Percentiles rank a stretch among this genome's conserved stretches.
phyloP scores from a whole-genome alignment of 2,329 filamentous ascomycete species.

The Fusarium gaditjirri region DNA sequence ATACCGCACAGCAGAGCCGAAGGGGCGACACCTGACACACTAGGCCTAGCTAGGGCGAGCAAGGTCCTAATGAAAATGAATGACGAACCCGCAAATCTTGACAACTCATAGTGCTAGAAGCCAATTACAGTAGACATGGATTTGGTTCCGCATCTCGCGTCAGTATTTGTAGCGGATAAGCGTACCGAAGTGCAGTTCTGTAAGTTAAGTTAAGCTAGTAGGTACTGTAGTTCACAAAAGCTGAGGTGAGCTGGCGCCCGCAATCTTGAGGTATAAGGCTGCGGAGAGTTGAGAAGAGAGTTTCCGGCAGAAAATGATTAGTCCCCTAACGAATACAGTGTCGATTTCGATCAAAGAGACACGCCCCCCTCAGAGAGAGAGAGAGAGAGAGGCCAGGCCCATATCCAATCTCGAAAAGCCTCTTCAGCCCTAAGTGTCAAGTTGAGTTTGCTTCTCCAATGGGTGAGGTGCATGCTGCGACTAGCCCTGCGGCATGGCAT shows the following conservation, averaged over 20 bases:
- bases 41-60: conserved; percentile 11
- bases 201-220: background rate
- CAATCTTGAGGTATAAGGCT: conserved; percentile 21
- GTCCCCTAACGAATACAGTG: conserved; percentile 14
- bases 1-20: conserved; percentile 14
- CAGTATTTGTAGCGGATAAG: conserved; percentile 16
- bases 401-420: conserved; percentile 12
- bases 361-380: background rate
- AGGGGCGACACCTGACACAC: conserved; percentile 30
- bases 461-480: conserved; percentile 39
- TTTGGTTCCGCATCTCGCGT: conserved; percentile 17
- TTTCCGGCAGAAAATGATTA: background rate
- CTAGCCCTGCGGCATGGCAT: conserved; percentile 34
- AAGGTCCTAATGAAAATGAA: conserved; percentile 1
- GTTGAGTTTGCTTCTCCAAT: conserved; percentile 32
- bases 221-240: background rate
- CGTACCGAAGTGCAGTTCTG: background rate
- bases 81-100: conserved; percentile 10
- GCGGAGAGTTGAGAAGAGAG: background rate
- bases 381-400: background rate
- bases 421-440: conserved; percentile 36
- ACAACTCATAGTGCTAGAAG: conserved; percentile 17
- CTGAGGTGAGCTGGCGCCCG: conserved; percentile 5
- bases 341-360: background rate
- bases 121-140: background rate